Conservation (phyloP, 139 green algal species). For the Picochlorum sp. region DNA sequence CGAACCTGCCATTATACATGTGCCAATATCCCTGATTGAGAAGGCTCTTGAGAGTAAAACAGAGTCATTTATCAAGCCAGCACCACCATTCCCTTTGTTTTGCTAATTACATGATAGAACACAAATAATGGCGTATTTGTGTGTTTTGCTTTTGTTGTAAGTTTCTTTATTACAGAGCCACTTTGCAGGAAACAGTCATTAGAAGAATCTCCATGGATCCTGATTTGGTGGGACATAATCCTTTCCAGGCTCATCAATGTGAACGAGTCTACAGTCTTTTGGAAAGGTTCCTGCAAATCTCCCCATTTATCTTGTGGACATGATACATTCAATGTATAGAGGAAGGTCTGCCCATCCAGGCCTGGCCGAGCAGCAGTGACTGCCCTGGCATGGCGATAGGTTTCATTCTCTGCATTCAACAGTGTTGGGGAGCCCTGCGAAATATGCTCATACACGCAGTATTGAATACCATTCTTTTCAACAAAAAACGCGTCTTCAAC, state of each 20-base stretch:
- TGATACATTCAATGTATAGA: slow-evolving; percentile 79
- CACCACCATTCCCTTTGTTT: neutral
- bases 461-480: slow-evolving; percentile 34
- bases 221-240: slow-evolving; percentile 65
- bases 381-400: slow-evolving; percentile 62
- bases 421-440: slow-evolving; percentile 65
- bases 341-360: slow-evolving; percentile 46
- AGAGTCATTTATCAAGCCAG: neutral
- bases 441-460: slow-evolving; percentile 76
- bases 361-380: slow-evolving; percentile 47
- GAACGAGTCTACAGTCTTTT: slow-evolving; percentile 41
- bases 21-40: neutral
- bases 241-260: slow-evolving; percentile 8
- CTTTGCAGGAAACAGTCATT: neutral
- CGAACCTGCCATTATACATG: neutral
- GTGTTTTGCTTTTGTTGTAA: slow-evolving; percentile 3
- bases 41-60: neutral
- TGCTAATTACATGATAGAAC: neutral
- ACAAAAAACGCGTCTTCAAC: slow-evolving; percentile 46
- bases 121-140: neutral
- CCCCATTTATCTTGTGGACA: slow-evolving; percentile 51
- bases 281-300: slow-evolving; percentile 14
- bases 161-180: neutral
- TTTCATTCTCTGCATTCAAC: slow-evolving; percentile 41
- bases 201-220: slow-evolving; percentile 73